Evolutionary conservation across 2,329 filamentous ascomycete genomes (phyloP), one percentile per base, ranked within the genome.

Genomic region (Colletotrichum lentis): DNA sequence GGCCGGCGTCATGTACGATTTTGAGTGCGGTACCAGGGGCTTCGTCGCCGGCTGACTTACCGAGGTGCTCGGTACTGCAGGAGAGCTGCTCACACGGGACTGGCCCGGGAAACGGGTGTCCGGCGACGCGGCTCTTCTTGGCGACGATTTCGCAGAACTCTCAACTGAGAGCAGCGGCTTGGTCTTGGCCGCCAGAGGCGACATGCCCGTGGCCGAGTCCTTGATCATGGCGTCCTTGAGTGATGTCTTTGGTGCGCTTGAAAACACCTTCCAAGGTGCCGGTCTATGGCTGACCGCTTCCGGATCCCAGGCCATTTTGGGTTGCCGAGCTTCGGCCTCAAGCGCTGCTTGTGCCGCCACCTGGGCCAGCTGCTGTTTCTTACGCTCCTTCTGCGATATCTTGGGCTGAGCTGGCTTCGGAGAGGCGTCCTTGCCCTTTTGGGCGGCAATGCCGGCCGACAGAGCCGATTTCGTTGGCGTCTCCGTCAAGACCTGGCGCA

Each of bases 371-470:
- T 93, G 88, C 71, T 94, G 88, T 75, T 88, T 92, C 80, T 97
- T 98, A 24, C 94, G 89, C 77, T 97, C 94, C 75, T 96, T 97
- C 73, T 98, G 96, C 0, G 94, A 97, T 72, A 97, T 79, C 76
- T 92, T 97, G 0, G 79, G 76, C 18, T 81, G 80, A 0, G 81
- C 73, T 46, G 74, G 61, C 71, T 80, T 83, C 57, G 66, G 75
- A 62, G 64, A 73, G 24, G 76, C 66, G 20, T 83, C 80, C 61
- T 79, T 83, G 8, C 72, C 76, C 54, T 77, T 84, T 72, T 87
- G 83, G 1, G 84, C 84, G 5, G 83, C 84, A 12, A 89, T 74
- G 5, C 83, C 84, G 4, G 83, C 82, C 3, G 86, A 87, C 3
- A 89, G 76, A 1, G 82, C 84, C 4, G 86, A 88, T 18, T 80